A percentile compares a stretch with the other conserved stretches of the same genome.
phyloP scores from a whole-genome alignment of 169 alveolate genomes.

The Cryptosporidium ryanae region DNA sequence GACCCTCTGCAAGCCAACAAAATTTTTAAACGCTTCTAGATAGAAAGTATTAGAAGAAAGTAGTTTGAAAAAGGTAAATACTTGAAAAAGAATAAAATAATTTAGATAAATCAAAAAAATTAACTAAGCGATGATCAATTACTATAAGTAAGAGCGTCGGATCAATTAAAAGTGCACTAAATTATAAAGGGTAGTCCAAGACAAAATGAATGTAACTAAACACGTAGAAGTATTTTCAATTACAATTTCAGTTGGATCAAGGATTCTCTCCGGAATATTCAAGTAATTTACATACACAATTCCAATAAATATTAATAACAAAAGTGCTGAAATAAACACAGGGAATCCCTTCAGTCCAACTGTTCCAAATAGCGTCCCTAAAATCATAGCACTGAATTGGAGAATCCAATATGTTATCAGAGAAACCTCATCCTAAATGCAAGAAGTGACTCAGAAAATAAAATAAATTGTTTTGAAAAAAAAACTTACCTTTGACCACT shows the following conservation, averaged over 20 bases:
- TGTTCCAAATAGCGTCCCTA: conserved; percentile 29
- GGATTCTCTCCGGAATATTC: conserved; percentile 63
- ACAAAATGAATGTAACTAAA: conserved; percentile 46
- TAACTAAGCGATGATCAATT: not conserved
- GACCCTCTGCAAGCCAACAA: too few relatives aligned
- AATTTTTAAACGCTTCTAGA: too few relatives aligned
- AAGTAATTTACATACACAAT: conserved; percentile 20
- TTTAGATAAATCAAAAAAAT: not conserved
- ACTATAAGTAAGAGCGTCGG: too few relatives aligned
- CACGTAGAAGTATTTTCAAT: conserved; percentile 59
- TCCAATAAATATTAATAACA: conserved; percentile 50
- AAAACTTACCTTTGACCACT: conserved; percentile 69
- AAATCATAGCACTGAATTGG: conserved; percentile 37
- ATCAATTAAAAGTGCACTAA: conserved; percentile 24
- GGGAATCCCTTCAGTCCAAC: conserved; percentile 36
- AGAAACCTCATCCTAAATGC: conserved; percentile 62
- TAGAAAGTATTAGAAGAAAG: too few relatives aligned
- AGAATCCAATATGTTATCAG: conserved; percentile 56
- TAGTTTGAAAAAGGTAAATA: too few relatives aligned
- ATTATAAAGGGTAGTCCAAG: conserved; percentile 50
- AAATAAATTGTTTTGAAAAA: not conserved
- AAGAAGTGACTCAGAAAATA: not conserved
- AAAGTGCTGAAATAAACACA: conserved; percentile 42
- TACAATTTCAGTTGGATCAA: conserved; percentile 69
- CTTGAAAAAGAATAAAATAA: not conserved